phyloP scores from a whole-genome alignment of 495 filamentous ascomycete genomes.

The Neurospora sp. region DNA sequence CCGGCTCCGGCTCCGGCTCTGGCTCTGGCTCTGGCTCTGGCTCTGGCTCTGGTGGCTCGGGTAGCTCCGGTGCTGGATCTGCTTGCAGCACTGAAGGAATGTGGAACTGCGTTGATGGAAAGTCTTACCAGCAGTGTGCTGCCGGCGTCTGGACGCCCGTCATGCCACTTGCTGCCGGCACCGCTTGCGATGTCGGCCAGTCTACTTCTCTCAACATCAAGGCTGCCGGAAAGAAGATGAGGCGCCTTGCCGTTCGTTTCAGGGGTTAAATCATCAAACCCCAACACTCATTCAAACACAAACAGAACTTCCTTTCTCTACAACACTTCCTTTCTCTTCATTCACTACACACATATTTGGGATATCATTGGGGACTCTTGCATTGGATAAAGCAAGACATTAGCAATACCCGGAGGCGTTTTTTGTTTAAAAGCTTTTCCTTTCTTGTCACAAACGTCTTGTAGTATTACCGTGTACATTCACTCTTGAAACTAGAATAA shows the following conservation, averaged over 20 bases:
- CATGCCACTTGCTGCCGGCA: constrained; percentile 28
- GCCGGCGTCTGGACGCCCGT: constrained; percentile 31
- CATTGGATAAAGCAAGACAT: not conserved
- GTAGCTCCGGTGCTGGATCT: constrained; percentile 16
- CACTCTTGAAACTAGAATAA: not conserved
- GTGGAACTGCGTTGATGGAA: constrained; percentile 35
- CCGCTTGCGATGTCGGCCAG: constrained; percentile 25
- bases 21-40: constrained; percentile 11
- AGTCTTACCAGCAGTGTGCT: constrained; percentile 34
- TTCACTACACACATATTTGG: not conserved
- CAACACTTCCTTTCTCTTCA: not conserved
- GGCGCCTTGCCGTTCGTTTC: constrained; percentile 16
- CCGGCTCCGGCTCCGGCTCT: constrained; percentile 2
- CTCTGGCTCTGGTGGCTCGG: constrained; percentile 12
- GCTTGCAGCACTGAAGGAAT: constrained; percentile 31
- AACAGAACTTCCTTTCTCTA: not conserved
- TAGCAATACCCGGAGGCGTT: not conserved
- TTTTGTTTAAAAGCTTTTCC: not conserved
- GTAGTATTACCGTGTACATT: not conserved
- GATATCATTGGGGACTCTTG: not conserved
- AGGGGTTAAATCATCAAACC: constrained; percentile 11
- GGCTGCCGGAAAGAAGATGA: constrained; percentile 14
- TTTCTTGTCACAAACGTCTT: not conserved
- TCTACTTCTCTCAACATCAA: constrained; percentile 19
- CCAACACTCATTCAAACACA: not conserved